A percentile compares a stretch with the other conserved stretches of the same genome.
These are phyloP conservation scores for Heterobasidion irregulare DNA, from an alignment of 1,284 basidiomycete species.

Conservation along the genomic window DNA sequence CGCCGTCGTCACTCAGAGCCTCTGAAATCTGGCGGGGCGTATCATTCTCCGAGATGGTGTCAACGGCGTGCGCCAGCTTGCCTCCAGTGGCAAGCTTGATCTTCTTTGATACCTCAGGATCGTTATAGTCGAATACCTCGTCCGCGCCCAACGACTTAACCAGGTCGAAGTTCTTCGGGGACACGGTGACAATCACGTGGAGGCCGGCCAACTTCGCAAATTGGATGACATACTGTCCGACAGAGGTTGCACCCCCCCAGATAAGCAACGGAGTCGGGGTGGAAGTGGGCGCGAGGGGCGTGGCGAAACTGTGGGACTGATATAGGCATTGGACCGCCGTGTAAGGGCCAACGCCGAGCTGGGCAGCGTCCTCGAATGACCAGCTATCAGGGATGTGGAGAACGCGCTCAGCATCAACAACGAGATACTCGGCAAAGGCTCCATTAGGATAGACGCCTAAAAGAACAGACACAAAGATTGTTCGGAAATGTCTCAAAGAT, in stretches of 20 bases:
- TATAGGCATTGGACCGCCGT: conserved; percentile 21
- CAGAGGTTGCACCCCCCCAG: conserved; percentile 26
- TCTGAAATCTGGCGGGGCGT: conserved; percentile 1
- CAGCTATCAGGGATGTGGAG: conserved; percentile 20
- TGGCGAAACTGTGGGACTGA: conserved; percentile 15
- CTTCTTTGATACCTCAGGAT: conserved; percentile 12
- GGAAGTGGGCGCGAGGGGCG: conserved; percentile 13
- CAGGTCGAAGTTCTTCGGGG: conserved; percentile 23
- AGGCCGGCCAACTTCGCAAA: conserved; percentile 29
- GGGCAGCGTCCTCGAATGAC: conserved; percentile 23
- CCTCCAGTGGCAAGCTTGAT: conserved; percentile 3
- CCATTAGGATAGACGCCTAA: conserved; percentile 11
- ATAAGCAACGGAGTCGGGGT: conserved; percentile 19
- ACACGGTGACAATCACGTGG: conserved; percentile 29
- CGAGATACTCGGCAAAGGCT: conserved; percentile 24
- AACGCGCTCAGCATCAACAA: conserved; percentile 14
- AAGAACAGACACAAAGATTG: not conserved
- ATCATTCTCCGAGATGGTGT: conserved; percentile 2
- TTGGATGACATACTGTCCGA: conserved; percentile 30
- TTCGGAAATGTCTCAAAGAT: not conserved
- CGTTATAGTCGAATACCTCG: conserved; percentile 28
- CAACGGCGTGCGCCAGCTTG: conserved; percentile 3
- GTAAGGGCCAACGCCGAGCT: conserved; percentile 20
- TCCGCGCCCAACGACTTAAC: conserved; percentile 27
- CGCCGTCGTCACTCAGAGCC: conserved; percentile 3